phyloP scores from a whole-genome alignment of 1,284 basidiomycete species.

The Phellopilus nigrolimitatus region DNA sequence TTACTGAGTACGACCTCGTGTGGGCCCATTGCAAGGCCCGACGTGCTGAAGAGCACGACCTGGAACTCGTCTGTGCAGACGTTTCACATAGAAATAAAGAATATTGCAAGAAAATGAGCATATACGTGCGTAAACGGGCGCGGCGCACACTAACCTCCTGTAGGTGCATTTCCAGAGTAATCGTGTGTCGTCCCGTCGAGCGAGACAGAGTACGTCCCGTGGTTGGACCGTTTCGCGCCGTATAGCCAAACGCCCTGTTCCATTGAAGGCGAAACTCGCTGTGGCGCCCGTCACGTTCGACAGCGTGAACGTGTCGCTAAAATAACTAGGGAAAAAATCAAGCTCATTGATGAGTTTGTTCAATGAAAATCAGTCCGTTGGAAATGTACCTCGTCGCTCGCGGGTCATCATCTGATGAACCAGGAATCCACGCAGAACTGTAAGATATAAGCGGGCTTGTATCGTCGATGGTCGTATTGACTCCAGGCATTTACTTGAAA shows the following conservation, averaged over 20 bases:
- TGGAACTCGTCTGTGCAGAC: constrained; percentile 16
- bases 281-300: constrained; percentile 26
- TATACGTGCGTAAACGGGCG: not conserved
- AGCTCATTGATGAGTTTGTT: too few relatives aligned
- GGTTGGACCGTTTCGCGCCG: constrained; percentile 31
- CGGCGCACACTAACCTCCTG: constrained; percentile 1
- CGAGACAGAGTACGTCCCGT: constrained; percentile 25
- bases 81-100: not conserved
- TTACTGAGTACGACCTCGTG: constrained; percentile 21
- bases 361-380: too few relatives aligned
- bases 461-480: constrained; percentile 38
- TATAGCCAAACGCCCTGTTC: constrained; percentile 32
- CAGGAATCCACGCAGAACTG: constrained; percentile 30
- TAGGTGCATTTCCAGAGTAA: constrained; percentile 1
- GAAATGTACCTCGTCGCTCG: constrained; percentile 24
- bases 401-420: constrained; percentile 25
- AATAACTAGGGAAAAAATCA: constrained; percentile 27
- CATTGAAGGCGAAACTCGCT: constrained; percentile 32
- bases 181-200: constrained; percentile 13
- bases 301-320: constrained; percentile 31
- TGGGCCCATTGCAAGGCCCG: constrained; percentile 2
- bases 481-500: constrained; percentile 30
- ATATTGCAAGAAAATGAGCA: not conserved
- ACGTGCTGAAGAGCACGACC: constrained; percentile 16
- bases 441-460: constrained; percentile 36